Evolutionary conservation across 768 basidiomycete genomes (phyloP), one percentile per base, ranked within the genome.

Genomic region (button mushroom (Agaricus bisporus)): DNA sequence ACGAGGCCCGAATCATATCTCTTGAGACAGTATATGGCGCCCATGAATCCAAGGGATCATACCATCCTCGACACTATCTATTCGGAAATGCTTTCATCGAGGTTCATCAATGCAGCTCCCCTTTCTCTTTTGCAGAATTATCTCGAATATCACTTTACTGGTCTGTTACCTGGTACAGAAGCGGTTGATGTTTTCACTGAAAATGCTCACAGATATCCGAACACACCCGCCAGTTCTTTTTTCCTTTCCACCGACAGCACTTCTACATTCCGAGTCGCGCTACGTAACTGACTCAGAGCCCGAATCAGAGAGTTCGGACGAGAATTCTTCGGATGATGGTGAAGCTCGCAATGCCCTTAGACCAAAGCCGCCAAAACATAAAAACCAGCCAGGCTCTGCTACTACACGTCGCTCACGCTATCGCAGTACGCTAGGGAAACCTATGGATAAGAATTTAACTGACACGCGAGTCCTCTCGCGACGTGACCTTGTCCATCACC

Each of bases 41-140:
- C 80, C 0, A 57, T 61, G 3, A 80, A 89, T 61, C 86, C 87
- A 3, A 73, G 83, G 8, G 85, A 89, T 55, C 88, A 89, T 61
- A 74, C 77, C 0, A 58, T 86, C 11, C 69, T 90, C 20, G 81
- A 84, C 59, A 68, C 67, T 42, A 82, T 88, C 10, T 89, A 87
- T 69, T 74, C 69, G 17, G 81, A 83, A 58, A 83, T 85, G 80
- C 82, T 88, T 25, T 78, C 78, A 5, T 71, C 79, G 12, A 70
- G 85, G 35, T 88, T 86, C 60, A 82, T 90, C 60, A 88, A 88
- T 62, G 66, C 78, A 2, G 68, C 79, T 20, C 86, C 87, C 2
- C 63, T 88, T 14, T 81, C 83, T 1, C 58, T 88, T 39, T 66
- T 90, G 47, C 69, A 74, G 12, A 83, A 82, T 57, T 70, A 73